Evolutionary conservation across 495 filamentous ascomycete species (phyloP).

Genomic region (Hypoxylon perforatum): DNA sequence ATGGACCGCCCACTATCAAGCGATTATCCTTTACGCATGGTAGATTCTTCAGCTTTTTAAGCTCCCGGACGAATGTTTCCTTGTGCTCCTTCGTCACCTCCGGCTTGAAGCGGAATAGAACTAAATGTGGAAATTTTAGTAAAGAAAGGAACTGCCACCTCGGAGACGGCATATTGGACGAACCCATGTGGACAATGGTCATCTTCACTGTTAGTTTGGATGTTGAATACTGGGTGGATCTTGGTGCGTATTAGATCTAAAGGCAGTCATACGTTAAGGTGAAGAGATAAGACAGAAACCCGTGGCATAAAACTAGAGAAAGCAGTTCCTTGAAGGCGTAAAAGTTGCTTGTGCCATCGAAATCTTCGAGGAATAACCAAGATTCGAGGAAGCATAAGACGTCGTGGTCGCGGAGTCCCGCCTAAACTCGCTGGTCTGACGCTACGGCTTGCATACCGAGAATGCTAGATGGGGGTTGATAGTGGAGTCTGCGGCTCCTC

Average conservation of each 20-base stretch:
- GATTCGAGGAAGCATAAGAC: too few species aligned
- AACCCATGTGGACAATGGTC: conserved; percentile 13
- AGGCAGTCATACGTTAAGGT: too few species aligned
- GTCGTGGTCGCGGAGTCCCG: too few species aligned
- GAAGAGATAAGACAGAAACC: too few species aligned
- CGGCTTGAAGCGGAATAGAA: conserved; percentile 59
- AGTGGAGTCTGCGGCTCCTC: too few species aligned
- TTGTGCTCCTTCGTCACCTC: conserved; percentile 49
- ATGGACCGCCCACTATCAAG: conserved; percentile 59
- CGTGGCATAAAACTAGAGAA: too few species aligned
- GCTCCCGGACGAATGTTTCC: conserved; percentile 53
- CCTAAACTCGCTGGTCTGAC: too few species aligned
- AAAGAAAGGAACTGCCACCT: background rate
- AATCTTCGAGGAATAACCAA: too few species aligned
- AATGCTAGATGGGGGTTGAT: too few species aligned
- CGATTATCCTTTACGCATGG: conserved; percentile 54
- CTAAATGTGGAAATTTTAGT: conserved; percentile 31
- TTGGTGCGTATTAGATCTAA: background rate
- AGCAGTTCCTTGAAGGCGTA: too few species aligned
- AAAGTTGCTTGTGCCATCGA: too few species aligned
- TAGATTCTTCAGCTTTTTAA: conserved; percentile 56
- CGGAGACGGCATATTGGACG: background rate
- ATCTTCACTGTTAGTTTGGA: background rate
- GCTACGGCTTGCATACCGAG: too few species aligned
- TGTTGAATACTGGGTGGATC: background rate